Conservation (phyloP, 2,329 filamentous ascomycete genomes). For the Cladosporium austrohemisphaericum region DNA sequence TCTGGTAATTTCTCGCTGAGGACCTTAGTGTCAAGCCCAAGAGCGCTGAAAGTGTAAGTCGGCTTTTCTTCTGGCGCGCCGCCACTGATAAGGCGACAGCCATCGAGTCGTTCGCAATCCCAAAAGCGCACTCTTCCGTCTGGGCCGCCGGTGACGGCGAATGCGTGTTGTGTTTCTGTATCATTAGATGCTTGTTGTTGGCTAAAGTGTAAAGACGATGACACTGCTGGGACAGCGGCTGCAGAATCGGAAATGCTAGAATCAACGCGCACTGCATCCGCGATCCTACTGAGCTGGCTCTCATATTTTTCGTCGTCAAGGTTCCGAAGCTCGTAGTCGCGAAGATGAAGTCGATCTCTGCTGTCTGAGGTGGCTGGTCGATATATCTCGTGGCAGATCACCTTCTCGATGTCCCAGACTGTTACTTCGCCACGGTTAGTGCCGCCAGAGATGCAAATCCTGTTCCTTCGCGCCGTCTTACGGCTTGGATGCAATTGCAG, state of each 20-base stretch:
- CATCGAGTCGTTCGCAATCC: slow-evolving; percentile 76
- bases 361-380: slow-evolving; percentile 61
- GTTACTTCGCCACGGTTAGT: slow-evolving; percentile 85
- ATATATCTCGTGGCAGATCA: slow-evolving; percentile 83
- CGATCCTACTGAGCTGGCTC: slow-evolving; percentile 81
- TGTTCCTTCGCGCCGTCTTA: slow-evolving; percentile 61
- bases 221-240: slow-evolving; percentile 52
- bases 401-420: slow-evolving; percentile 92
- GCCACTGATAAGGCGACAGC: slow-evolving; percentile 77
- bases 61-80: slow-evolving; percentile 61
- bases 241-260: slow-evolving; percentile 33
- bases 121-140: slow-evolving; percentile 92
- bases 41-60: slow-evolving; percentile 56
- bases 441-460: slow-evolving; percentile 85
- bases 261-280: slow-evolving; percentile 61
- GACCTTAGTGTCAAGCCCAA: slow-evolving; percentile 40
- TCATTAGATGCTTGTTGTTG: slow-evolving; percentile 67
- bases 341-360: slow-evolving; percentile 39
- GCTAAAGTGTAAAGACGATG: slow-evolving; percentile 67
- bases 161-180: slow-evolving; percentile 70
- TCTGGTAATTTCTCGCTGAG: slow-evolving; percentile 34
- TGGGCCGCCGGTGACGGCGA: slow-evolving; percentile 80
- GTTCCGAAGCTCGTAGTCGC: slow-evolving; percentile 76
- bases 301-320: slow-evolving; percentile 87
- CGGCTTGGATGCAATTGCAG: slow-evolving; percentile 67